Evolutionary conservation across 306 rosid species (phyloP), one percentile per base, ranked within the genome.

Genomic region (Nissolia schottii): DNA sequence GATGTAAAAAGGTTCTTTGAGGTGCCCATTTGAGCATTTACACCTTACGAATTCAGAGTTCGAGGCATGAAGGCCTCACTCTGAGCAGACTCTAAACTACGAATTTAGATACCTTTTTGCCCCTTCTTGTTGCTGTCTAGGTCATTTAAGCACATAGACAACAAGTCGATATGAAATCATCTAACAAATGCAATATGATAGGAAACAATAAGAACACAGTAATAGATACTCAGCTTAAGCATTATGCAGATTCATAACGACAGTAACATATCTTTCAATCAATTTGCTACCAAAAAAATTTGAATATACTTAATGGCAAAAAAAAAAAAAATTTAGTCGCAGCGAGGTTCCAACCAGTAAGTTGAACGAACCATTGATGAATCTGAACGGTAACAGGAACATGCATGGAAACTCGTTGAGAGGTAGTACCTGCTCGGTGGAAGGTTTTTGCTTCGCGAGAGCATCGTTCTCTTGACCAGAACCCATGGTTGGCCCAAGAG

Each of bases 351-450:
- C n/a, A 16, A 24, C 4, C n/a, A 34, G n/a, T 49, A 49, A 24
- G 15, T 10, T 2, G 13, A 46, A 48, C 11, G 60, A 24, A 57
- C 18, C 29, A 41, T 12, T 71, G 3, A 10, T 32, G 15, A 8
- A 45, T 15, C 35, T 48, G 3, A 16, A 15, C 4, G 0, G n/a
- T n/a, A n/a, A n/a, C n/a, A n/a, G n/a, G n/a, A n/a, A n/a, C n/a
- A n/a, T n/a, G n/a, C n/a, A n/a, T n/a, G n/a, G 7, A 34, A 60
- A 49, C 1, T 12, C 6, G 2, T 67, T 43, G 48, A 25, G 31
- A 50, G 4, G 23, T 10, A 0, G 43, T 59, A 83, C 84, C 77
- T 76, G 65, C 27, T 75, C 70, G 20, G 40, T 66, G 46, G 79
- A 25, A 66, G 82, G 71, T 7, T 71, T 75, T 28, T 7, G 46